phyloP scores from a whole-genome alignment of 257 asterid species.

The Galeopsis tetrahit region DNA sequence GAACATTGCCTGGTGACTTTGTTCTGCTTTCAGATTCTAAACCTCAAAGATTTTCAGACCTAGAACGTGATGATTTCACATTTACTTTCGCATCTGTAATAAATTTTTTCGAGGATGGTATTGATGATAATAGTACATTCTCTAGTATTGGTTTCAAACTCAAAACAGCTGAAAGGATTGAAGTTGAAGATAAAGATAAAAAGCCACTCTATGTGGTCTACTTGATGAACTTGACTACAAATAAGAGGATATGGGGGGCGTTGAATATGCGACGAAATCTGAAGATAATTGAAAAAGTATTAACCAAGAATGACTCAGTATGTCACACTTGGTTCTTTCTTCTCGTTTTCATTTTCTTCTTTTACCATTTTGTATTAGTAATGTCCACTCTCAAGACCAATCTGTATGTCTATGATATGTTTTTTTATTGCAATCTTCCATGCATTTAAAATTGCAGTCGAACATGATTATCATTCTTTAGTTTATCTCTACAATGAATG shows the following conservation, averaged over 20 bases:
- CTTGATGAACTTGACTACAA: slow-evolving; percentile 44
- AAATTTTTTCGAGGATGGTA: not conserved
- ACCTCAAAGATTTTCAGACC: not conserved
- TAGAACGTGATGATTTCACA: not conserved
- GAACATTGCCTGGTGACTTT: not conserved
- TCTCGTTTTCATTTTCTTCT: too few species aligned
- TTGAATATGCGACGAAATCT: slow-evolving; percentile 42
- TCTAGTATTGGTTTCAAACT: not conserved
- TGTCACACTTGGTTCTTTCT: not conserved
- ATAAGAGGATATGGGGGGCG: slow-evolving; percentile 54
- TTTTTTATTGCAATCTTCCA: too few species aligned
- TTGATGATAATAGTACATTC: not conserved
- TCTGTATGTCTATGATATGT: too few species aligned
- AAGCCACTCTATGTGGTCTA: slow-evolving; percentile 38
- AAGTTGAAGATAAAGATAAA: not conserved
- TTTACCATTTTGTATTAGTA: too few species aligned
- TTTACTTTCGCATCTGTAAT: not conserved
- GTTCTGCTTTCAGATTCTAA: not conserved
- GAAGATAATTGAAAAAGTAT: slow-evolving; percentile 37
- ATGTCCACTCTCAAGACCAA: too few species aligned
- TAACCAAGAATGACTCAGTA: slow-evolving; percentile 43
- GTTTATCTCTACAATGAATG: not conserved
- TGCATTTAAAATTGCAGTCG: too few species aligned
- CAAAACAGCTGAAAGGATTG: not conserved
- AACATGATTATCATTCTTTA: not conserved